Evolutionary conservation across 1,284 basidiomycete genomes (phyloP).

Genomic region (Anthracocystis panici-leucophaei): DNA sequence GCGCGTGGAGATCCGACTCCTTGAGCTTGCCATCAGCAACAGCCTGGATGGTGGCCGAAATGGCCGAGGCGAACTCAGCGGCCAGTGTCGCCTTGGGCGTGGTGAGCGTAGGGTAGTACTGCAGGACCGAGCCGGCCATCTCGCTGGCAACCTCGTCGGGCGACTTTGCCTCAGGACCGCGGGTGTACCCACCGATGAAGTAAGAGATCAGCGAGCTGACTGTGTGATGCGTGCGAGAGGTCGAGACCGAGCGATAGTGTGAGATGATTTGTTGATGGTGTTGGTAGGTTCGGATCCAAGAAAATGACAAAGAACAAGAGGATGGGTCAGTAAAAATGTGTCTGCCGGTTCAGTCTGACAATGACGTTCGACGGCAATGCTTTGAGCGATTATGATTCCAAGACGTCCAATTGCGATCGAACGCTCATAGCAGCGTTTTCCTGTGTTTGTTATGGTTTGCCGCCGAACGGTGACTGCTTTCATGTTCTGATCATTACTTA

Average conservation of each 20-base stretch:
- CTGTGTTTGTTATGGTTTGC: neutral
- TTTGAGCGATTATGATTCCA: no score
- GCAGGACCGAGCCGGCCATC: slow-evolving; percentile 57
- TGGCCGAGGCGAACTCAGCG: slow-evolving; percentile 41
- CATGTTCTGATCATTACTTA: slow-evolving; percentile 15
- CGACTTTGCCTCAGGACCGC: slow-evolving; percentile 45
- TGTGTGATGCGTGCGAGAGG: slow-evolving; percentile 15
- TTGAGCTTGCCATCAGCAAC: slow-evolving; percentile 38
- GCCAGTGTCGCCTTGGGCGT: slow-evolving; percentile 33
- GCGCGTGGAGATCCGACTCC: slow-evolving; percentile 34
- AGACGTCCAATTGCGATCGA: no score
- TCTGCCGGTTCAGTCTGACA: no score
- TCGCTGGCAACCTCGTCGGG: slow-evolving; percentile 58
- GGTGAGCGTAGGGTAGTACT: slow-evolving; percentile 66
- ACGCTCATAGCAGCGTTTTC: no score
- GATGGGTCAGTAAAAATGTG: slow-evolving; percentile 19
- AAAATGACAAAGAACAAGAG: neutral
- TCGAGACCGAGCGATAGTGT: neutral
- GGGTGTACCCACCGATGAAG: slow-evolving; percentile 58
- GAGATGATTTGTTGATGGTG: neutral
- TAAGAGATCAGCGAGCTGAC: slow-evolving; percentile 58
- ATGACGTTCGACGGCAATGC: neutral
- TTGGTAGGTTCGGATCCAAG: neutral
- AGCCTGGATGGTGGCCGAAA: slow-evolving; percentile 50
- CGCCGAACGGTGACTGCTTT: neutral